Evolutionary conservation across 192 early-diverging fungal species (phyloP), one percentile per base, ranked within the genome.

Genomic region (Pilaira anomala): DNA sequence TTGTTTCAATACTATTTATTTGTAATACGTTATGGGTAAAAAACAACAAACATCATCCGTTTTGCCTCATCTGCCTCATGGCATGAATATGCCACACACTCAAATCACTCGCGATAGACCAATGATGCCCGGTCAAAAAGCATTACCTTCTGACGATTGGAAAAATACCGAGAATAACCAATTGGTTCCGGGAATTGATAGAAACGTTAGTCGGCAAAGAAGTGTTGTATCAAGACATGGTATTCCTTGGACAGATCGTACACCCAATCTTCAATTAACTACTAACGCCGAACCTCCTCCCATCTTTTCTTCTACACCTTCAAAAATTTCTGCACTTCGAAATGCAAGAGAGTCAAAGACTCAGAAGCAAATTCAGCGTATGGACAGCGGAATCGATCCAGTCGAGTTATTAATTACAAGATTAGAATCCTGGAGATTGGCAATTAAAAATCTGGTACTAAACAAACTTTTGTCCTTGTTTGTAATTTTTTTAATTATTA

Each of bases 301-400:
- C 13, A 44, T 73, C 0, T 73, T 73, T 59, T 57, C 39, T 9
- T 30, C 71, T 3, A 41, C 40, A 19, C 65, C 71, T n/a, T 62
- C 62, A 12, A 42, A 22, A 14, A 18, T 19, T 3, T 18, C 62
- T 7, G 21, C 62, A 4, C 3, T 65, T 1, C 42, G n/a, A 13
- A 21, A 60, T 21, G 24, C 53, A 8, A 12, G 42, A 9, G 53
- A 53, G 3, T 54, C 71, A 3, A 59, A 53, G 8, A 28, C 54
- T 41, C 71, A 73, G 9, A 53, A 73, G 26, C 71, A 63, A 12
- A 59, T 61, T 1, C 67, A 62, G 51, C 65, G 65, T 1, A 62
- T 67, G 71, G 54, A 62, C 5, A 26, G 46, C 26, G 71, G 71
- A 9, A 73, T 73, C 33, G 55, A 73, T 39, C 71, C 71, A 36